These are phyloP conservation scores for Globisporangium camurandrum DNA, from an alignment of 352 stramenopile genomes.

Conservation along the genomic window DNA sequence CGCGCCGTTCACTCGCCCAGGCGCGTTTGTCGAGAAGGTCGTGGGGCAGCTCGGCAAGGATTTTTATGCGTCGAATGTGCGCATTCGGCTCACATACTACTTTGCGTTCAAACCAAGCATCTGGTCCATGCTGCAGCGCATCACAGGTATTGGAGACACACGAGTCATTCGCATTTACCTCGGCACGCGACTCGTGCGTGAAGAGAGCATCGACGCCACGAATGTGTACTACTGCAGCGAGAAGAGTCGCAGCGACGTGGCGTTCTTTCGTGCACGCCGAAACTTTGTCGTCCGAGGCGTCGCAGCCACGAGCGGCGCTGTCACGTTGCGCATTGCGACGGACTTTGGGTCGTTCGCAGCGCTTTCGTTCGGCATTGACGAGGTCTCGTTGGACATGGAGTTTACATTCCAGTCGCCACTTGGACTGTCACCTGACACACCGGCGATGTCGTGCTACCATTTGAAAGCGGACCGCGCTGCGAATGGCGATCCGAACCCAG, in stretches of 20 bases:
- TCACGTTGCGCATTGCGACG: conserved; percentile 30
- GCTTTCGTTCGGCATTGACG: conserved; percentile 48
- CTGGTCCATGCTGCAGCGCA: conserved; percentile 16
- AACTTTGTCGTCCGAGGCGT: conserved; percentile 37
- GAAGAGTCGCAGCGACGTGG: conserved; percentile 14
- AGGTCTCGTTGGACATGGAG: conserved; percentile 53
- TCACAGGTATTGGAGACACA: conserved; percentile 18
- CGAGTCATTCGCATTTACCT: conserved; percentile 42
- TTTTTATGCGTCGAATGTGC: conserved; percentile 28
- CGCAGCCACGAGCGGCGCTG: conserved; percentile 17
- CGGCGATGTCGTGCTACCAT: conserved; percentile 42
- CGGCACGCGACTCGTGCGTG: conserved; percentile 29
- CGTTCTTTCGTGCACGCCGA: conserved; percentile 29
- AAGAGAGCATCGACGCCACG: conserved; percentile 30
- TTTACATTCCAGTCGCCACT: conserved; percentile 41
- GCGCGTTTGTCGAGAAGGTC: conserved; percentile 36
- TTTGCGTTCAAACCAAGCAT: conserved; percentile 40
- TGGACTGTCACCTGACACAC: conserved; percentile 32
- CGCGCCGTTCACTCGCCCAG: conserved; percentile 17
- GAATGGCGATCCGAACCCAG: conserved; percentile 37
- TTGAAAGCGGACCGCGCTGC: conserved; percentile 29
- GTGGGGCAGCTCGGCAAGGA: conserved; percentile 20
- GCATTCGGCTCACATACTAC: conserved; percentile 57
- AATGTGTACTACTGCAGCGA: conserved; percentile 33
- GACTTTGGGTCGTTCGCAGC: conserved; percentile 34